phyloP scores from a whole-genome alignment of 2,329 filamentous ascomycete genomes.

The Magnaporthiopsis incrustans region DNA sequence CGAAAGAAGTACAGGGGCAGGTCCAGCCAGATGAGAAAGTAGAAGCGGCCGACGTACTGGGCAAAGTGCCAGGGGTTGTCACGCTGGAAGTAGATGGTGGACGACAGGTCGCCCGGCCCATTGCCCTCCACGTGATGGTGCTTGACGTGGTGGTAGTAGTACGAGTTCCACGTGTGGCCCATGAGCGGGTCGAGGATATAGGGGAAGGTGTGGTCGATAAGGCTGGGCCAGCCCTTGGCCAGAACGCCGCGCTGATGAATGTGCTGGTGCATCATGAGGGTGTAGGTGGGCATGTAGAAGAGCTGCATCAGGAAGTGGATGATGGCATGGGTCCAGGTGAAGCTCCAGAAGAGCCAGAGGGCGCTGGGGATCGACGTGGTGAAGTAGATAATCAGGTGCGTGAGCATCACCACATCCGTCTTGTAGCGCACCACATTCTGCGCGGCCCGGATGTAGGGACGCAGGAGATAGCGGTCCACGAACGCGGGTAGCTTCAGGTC shows the following conservation, averaged over 20 bases:
- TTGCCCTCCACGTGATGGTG: constrained; percentile 77
- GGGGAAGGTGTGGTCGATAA: constrained; percentile 59
- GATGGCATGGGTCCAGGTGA: constrained; percentile 60
- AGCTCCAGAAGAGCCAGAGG: constrained; percentile 51
- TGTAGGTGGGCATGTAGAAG: constrained; percentile 66
- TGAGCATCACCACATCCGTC: constrained; percentile 71
- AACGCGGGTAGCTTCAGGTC: constrained; percentile 27
- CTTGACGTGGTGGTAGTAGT: constrained; percentile 81
- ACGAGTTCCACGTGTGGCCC: constrained; percentile 80
- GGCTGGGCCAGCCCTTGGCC: constrained; percentile 15
- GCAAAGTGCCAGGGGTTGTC: constrained; percentile 59
- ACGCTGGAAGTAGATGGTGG: constrained; percentile 68
- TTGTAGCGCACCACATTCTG: constrained; percentile 50
- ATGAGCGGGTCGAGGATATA: constrained; percentile 69
- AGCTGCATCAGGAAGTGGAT: constrained; percentile 57
- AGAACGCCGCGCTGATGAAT: constrained; percentile 70
- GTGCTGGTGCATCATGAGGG: constrained; percentile 77
- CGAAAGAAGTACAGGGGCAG: constrained; percentile 65
- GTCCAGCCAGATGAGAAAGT: constrained; percentile 66
- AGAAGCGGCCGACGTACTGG: constrained; percentile 66
- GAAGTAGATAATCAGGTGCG: constrained; percentile 66
- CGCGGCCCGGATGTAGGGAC: constrained; percentile 51
- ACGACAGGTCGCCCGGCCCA: constrained; percentile 66
- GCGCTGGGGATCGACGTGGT: constrained; percentile 63
- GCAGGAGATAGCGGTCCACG: constrained; percentile 42